phyloP scores from a whole-genome alignment of 495 filamentous ascomycete genomes.

The Penicillium samsonianum region DNA sequence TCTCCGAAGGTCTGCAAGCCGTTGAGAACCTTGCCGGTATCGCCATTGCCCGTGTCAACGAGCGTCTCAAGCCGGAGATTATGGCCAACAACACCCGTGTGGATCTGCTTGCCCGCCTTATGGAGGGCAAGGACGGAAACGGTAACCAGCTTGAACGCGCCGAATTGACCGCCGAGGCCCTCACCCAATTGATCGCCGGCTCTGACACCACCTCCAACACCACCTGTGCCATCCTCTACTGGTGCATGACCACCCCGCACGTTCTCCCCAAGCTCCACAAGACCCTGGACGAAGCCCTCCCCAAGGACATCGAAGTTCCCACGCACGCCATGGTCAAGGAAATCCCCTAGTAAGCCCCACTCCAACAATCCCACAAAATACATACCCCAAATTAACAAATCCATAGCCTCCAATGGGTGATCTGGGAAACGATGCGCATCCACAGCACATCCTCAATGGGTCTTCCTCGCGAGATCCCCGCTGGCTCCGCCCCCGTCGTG shows the following conservation, averaged over 20 bases:
- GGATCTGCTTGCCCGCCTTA: conserved; percentile 79
- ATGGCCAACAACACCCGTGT: conserved; percentile 60
- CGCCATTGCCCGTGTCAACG: conserved; percentile 77
- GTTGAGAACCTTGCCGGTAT: conserved; percentile 58
- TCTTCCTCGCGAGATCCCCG: conserved; percentile 77
- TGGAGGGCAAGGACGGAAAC: conserved; percentile 82
- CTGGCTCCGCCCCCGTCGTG: conserved; percentile 54
- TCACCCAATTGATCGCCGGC: conserved; percentile 89
- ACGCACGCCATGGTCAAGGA: conserved; percentile 71
- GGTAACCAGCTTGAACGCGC: conserved; percentile 71
- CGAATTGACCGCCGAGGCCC: conserved; percentile 84
- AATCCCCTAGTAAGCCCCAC: conserved; percentile 62
- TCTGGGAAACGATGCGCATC: conserved; percentile 87
- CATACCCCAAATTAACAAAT: not conserved
- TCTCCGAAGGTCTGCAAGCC: conserved; percentile 50
- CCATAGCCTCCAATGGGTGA: conserved; percentile 64
- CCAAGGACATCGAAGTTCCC: conserved; percentile 61
- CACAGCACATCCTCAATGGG: conserved; percentile 89
- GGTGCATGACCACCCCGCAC: conserved; percentile 67
- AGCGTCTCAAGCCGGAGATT: conserved; percentile 65
- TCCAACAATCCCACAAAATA: not conserved
- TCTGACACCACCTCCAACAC: conserved; percentile 91
- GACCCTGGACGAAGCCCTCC: conserved; percentile 70
- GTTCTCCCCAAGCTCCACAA: conserved; percentile 70
- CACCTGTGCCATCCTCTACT: conserved; percentile 81